Conservation (phyloP, 805 yeast species). For the Lipomyces orientalis region DNA sequence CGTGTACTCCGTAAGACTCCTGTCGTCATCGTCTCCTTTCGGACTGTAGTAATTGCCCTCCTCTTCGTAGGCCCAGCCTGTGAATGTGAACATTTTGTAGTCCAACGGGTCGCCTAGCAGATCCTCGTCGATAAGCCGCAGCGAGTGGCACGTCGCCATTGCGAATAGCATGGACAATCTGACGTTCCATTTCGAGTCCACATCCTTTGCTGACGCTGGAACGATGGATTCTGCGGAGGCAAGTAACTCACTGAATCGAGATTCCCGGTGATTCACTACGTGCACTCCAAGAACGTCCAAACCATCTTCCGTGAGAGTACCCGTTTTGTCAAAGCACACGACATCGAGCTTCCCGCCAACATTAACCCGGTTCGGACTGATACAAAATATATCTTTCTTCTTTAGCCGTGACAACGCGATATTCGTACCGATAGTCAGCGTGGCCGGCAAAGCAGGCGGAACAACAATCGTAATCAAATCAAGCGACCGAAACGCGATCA, state of each 20-base stretch:
- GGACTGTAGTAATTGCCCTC: conserved; percentile 53
- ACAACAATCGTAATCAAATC: conserved; percentile 96
- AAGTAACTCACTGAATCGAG: conserved; percentile 17
- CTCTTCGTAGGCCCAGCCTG: conserved; percentile 77
- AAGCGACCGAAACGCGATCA: conserved; percentile 84
- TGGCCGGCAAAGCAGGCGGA: conserved; percentile 98
- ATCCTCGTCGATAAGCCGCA: conserved; percentile 77
- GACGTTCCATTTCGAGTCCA: conserved; percentile 7
- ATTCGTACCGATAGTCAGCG: conserved; percentile 93
- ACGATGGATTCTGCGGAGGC: conserved; percentile 14
- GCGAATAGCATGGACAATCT: conserved; percentile 50
- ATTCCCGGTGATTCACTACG: conserved; percentile 39
- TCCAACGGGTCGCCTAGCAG: conserved; percentile 94
- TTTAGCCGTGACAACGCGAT: conserved; percentile 84
- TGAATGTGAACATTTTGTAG: conserved; percentile 88
- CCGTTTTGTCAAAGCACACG: conserved; percentile 94
- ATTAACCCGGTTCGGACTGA: conserved; percentile 91
- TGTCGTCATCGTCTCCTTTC: conserved; percentile 41
- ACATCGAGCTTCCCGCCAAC: conserved; percentile 94
- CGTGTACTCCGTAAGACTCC: conserved; percentile 48
- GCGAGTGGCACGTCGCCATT: conserved; percentile 85
- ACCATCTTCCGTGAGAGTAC: conserved; percentile 97
- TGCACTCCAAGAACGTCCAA: conserved; percentile 80
- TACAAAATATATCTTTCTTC: conserved; percentile 75
- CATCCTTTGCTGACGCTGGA: conserved; percentile 21